Conservation (phyloP, 2,329 filamentous ascomycete genomes). For the Metarhizium robertsii region DNA sequence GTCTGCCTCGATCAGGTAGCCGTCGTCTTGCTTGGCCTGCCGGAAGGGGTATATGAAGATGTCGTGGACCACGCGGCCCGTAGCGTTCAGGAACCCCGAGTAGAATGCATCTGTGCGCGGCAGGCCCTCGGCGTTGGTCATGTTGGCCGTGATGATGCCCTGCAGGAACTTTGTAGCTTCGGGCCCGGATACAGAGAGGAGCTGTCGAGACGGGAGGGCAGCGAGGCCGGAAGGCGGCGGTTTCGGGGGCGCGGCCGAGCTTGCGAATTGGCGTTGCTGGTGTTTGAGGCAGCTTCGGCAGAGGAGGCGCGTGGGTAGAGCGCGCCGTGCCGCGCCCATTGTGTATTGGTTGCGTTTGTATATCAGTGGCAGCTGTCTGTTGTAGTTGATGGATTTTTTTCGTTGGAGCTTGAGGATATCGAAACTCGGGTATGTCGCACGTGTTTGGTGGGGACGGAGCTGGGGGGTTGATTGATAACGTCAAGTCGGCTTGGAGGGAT, state of each 20-base stretch:
- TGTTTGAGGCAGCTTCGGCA: conserved; percentile 20
- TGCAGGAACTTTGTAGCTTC: conserved; percentile 82
- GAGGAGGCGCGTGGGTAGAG: conserved; percentile 11
- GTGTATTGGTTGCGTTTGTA: background rate
- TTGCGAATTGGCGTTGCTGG: conserved; percentile 22
- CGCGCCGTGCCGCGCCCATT: conserved; percentile 1
- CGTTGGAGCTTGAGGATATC: background rate
- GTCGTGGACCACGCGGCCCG: conserved; percentile 78
- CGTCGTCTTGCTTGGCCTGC: conserved; percentile 16
- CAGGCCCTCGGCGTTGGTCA: conserved; percentile 27
- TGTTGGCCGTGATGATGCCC: conserved; percentile 65
- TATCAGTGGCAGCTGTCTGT: background rate
- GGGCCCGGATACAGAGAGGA: conserved; percentile 69
- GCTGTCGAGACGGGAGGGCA: conserved; percentile 59
- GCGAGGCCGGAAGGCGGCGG: conserved; percentile 40
- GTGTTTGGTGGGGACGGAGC: conserved; percentile 3
- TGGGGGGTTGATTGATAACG: background rate
- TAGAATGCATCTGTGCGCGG: conserved; percentile 53
- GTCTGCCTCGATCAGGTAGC: conserved; percentile 74
- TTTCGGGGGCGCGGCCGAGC: conserved; percentile 21
- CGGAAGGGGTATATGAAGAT: conserved; percentile 72
- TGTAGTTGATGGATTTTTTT: background rate
- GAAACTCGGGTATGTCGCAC: conserved; percentile 1
- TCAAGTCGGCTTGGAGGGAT: background rate
- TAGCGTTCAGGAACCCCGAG: conserved; percentile 75